These are phyloP conservation scores for Euphorbia tirucalli DNA, from an alignment of 345 rosid species.

Conservation along the genomic window DNA sequence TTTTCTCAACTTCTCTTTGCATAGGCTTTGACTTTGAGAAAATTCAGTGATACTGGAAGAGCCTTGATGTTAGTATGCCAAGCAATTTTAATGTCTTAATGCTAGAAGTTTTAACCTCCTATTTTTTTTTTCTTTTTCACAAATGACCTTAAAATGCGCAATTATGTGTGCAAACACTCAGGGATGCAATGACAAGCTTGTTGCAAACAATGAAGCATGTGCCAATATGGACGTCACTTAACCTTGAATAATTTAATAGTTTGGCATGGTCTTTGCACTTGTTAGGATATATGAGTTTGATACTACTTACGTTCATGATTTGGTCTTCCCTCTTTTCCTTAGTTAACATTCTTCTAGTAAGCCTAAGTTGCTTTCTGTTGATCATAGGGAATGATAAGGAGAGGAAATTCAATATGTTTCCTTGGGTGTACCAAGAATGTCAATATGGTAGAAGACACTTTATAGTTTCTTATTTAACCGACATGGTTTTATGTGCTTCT, in stretches of 20 bases:
- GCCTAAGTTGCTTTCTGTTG: neutral
- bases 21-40: no score
- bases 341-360: neutral
- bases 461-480: no score
- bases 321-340: slow-evolving; percentile 1
- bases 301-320: neutral
- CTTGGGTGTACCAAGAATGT: neutral
- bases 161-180: neutral
- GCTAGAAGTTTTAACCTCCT: neutral
- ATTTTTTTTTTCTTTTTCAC: neutral
- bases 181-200: neutral
- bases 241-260: neutral
- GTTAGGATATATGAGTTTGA: neutral
- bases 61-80: neutral
- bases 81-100: neutral
- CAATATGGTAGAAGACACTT: neutral
- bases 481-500: no score
- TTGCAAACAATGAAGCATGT: neutral
- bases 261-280: neutral
- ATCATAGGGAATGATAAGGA: neutral
- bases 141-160: neutral
- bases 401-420: neutral
- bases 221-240: neutral
- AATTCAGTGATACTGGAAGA: no score
- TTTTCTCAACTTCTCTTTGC: neutral